Base-by-base conservation (phyloP, 345 rosid species). In the Melaleuca alternifolia region DNA sequence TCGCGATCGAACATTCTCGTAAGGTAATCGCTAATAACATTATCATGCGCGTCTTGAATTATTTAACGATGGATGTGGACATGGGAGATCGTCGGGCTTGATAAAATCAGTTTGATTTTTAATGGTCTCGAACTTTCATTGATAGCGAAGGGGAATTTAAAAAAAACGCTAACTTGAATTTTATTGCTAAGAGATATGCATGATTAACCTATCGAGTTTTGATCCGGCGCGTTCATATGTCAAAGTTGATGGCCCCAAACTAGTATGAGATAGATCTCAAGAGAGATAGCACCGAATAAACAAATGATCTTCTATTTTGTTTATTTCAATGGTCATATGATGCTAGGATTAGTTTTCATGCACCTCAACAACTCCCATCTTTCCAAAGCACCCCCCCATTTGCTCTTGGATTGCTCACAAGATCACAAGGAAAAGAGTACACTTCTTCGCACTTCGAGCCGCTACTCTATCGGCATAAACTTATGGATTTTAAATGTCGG, bases 351-450 rank as follows among this genome's bases (percentile, higher is more conserved):
- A 57, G 30, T 28, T 11, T 57, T 26, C 26, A 1, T 5, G 14
- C 16, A 57, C 2, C 14, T 57, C 5, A 7, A 11, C 65, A 57
- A 11, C n/a, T 28, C 24, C 23, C 11, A 26, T 57, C 30, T 57
- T 7, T 12, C 15, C 3, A 14, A 57, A 57, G 30, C 12, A 11
- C 65, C 11, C 65, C 5, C 24, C 65, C 15, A 0, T 57, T 57
- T 26, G 65, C 65, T 57, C 1, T 15, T 0, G 0, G 30, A 6
- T 15, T 59, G 0, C 33, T 59, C 65, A 30, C 65, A 26, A 30
- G 11, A 30, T 30, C 23, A 9, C 76, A 15, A 62, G 76, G 77
- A 65, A 30, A 26, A 23, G 44, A 30, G 18, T 18, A 14, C 30
- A 65, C 44, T 65, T 30, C 77, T 44, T 61, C 11, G 21, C 23